Conservation (phyloP, 768 basidiomycete genomes). For the Auricularia auricula-judae region DNA sequence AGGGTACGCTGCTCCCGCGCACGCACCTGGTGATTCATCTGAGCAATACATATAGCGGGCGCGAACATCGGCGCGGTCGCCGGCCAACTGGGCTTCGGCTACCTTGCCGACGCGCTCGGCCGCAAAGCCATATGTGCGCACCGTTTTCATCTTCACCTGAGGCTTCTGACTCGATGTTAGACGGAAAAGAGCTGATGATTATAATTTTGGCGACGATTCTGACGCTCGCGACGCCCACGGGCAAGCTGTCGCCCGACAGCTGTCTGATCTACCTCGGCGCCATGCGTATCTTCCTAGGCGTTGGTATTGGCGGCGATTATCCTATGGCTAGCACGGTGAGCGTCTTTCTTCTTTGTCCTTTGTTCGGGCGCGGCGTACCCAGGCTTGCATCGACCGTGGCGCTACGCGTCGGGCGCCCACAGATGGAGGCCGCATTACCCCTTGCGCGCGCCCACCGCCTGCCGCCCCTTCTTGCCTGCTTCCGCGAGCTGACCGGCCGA, state of each 20-base stretch:
- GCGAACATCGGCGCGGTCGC: conserved; percentile 68
- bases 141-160: conserved; percentile 4
- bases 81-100: conserved; percentile 59
- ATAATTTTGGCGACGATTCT: conserved; percentile 72
- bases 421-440: too few species aligned
- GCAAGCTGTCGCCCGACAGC: conserved; percentile 36
- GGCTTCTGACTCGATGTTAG: conserved; percentile 18
- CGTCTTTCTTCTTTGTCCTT: too few species aligned
- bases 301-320: conserved; percentile 75
- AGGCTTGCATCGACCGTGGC: too few species aligned
- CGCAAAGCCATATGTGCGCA: conserved; percentile 53
- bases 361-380: too few species aligned
- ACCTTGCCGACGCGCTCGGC: conserved; percentile 54
- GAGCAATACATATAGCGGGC: conserved; percentile 4
- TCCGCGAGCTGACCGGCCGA: too few species aligned
- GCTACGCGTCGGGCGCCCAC: too few species aligned
- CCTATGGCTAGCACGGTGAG: conserved; percentile 54
- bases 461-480: too few species aligned
- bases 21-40: background rate
- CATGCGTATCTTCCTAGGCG: conserved; percentile 62
- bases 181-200: conserved; percentile 72
- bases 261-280: conserved; percentile 52
- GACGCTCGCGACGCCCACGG: conserved; percentile 54
- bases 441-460: too few species aligned
- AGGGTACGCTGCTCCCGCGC: conserved; percentile 14